These are phyloP conservation scores for Wickerhamiella musiphila DNA, from an alignment of 805 yeast species.

Conservation along the genomic window DNA sequence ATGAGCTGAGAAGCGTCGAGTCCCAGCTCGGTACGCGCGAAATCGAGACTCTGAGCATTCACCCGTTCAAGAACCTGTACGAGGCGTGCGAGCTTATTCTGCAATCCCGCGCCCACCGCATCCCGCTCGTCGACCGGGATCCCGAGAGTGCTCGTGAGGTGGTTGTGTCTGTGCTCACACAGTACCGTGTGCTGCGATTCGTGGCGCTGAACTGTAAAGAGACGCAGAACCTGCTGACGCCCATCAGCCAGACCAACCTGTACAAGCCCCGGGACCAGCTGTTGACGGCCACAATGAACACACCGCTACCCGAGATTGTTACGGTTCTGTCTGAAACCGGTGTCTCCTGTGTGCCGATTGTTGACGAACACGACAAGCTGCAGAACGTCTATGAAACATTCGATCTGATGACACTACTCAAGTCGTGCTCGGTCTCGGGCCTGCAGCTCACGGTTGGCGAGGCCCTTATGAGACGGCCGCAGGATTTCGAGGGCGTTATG, in stretches of 20 bases:
- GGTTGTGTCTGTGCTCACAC: slow-evolving; percentile 88
- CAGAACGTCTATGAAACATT: slow-evolving; percentile 91
- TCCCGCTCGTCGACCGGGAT: slow-evolving; percentile 87
- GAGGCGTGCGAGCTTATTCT: slow-evolving; percentile 91
- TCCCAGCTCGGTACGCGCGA: slow-evolving; percentile 72
- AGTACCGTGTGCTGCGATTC: slow-evolving; percentile 86
- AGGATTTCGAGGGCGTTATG: slow-evolving; percentile 94
- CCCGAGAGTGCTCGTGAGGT: slow-evolving; percentile 85
- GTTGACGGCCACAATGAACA: slow-evolving; percentile 71
- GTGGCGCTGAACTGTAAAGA: slow-evolving; percentile 94
- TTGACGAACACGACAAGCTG: slow-evolving; percentile 53
- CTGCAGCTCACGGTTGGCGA: slow-evolving; percentile 85
- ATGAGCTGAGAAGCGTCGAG: slow-evolving; percentile 76
- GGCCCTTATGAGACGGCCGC: slow-evolving; percentile 82
- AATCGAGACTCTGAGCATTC: slow-evolving; percentile 71
- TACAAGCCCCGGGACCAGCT: slow-evolving; percentile 30
- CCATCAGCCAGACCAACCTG: slow-evolving; percentile 52
- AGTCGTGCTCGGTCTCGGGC: slow-evolving; percentile 79
- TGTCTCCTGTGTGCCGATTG: slow-evolving; percentile 87
- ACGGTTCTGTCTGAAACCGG: slow-evolving; percentile 58
- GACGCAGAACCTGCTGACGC: slow-evolving; percentile 63
- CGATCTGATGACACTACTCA: slow-evolving; percentile 79
- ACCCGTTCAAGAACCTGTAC: slow-evolving; percentile 75
- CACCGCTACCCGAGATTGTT: slow-evolving; percentile 89
- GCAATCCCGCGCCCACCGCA: slow-evolving; percentile 74